Evolutionary conservation across 2,329 filamentous ascomycete species (phyloP).

Genomic region (Ophidiomyces ophidiicola): DNA sequence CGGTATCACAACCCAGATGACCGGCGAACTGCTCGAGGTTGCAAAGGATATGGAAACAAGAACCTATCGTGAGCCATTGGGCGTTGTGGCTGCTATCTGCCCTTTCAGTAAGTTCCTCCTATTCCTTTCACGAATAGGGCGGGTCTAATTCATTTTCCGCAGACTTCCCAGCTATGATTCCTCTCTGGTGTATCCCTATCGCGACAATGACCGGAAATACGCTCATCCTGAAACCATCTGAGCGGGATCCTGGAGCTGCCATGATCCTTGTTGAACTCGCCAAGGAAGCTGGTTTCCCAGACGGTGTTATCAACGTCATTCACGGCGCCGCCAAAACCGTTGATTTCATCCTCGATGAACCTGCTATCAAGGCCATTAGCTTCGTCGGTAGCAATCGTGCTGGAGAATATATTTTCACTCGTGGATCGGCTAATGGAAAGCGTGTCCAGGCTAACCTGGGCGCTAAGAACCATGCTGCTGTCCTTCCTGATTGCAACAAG

Average conservation of each 20-base stretch:
- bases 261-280: conserved; percentile 56
- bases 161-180: conserved; percentile 62
- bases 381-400: conserved; percentile 58
- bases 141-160: background rate
- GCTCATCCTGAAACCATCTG: conserved; percentile 53
- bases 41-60: conserved; percentile 57
- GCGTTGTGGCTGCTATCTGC: conserved; percentile 41
- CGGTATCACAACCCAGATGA: conserved; percentile 54
- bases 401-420: conserved; percentile 56
- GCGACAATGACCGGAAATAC: conserved; percentile 55
- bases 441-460: conserved; percentile 58
- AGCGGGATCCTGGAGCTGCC: conserved; percentile 52
- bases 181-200: conserved; percentile 54
- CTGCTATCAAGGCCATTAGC: conserved; percentile 55
- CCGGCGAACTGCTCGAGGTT: conserved; percentile 56
- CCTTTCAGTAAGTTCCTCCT: conserved; percentile 18
- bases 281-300: conserved; percentile 52
- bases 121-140: background rate
- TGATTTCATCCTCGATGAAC: conserved; percentile 57
- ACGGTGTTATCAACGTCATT: conserved; percentile 54
- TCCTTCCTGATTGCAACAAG: conserved; percentile 57
- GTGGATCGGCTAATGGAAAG: conserved; percentile 58
- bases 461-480: conserved; percentile 57
- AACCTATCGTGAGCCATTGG: conserved; percentile 53
- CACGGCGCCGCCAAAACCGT: conserved; percentile 54